Base-by-base conservation (phyloP, 2,329 filamentous ascomycete species). In the Metarhizium anisopliae region DNA sequence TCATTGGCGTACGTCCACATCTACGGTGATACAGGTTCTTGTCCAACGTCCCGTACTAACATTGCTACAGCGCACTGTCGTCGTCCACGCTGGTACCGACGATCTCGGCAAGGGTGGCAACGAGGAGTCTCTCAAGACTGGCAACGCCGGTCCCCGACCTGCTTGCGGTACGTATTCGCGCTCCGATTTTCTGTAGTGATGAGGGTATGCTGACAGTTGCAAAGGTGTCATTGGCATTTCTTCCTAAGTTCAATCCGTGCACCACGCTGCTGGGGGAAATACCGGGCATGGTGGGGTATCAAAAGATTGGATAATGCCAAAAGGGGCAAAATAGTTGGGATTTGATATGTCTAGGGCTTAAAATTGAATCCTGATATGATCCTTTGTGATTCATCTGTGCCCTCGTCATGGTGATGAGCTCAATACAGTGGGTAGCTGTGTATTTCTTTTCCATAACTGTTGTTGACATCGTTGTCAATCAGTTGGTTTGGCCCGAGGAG, bases 41-140 rank as follows among this genome's bases (percentile, higher is more conserved):
- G 10, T 10, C n/a, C 18, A 36, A 45, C 38, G 29, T 5, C 20
- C 18, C 25, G 1, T 59, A 36, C 61, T 56, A 16, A 57, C n/a
- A 18, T 18, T 38, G 16, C 14, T 47, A 38, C 65, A 94, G 89
- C 92, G 94, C 71, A 97, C 94, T 64, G 83, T 99, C 60, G 94
- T 99, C 68, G 84, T 95, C 68, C 94, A 99, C 80, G 86, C 80
- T 66, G 94, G 94, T 72, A 97, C 93, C 64, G 94, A 99, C 72
- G 94, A 99, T 71, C 90, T 99, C 62, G 94, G 94, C 75, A 89
- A 89, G 82, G 91, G 91, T 68, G 89, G 78, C 66, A 86, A 89
- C 78, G 90, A 93, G 77, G 91, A 97, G 81, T 96, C 90, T 69
- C 90, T 95, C 81, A 96, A 95, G 87, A 99, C 94, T 63, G 94